Percentiles rank a stretch among this genome's conserved stretches.
Evolutionary conservation across 768 basidiomycete genomes (phyloP).

Genomic region (Kwoniella europaea): DNA sequence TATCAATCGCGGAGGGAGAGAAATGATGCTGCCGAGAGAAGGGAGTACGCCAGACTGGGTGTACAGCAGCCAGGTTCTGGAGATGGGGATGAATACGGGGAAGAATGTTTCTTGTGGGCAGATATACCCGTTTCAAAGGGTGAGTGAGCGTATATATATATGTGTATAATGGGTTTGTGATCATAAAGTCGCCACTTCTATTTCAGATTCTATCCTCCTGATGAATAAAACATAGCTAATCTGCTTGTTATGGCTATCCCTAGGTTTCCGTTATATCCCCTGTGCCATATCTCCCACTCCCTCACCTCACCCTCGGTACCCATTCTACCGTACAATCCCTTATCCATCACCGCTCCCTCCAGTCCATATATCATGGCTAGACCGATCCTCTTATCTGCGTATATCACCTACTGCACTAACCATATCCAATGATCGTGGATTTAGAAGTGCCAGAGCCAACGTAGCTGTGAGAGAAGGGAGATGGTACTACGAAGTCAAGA

Average conservation of each 20-base stretch:
- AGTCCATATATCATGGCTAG: constrained; percentile 54
- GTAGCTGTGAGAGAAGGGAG: constrained; percentile 84
- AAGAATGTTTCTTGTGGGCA: constrained; percentile 54
- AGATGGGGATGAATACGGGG: constrained; percentile 43
- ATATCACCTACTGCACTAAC: constrained; percentile 47
- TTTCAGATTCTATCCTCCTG: background rate
- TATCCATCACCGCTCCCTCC: constrained; percentile 33
- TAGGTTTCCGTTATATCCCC: constrained; percentile 53
- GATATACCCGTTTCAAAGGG: constrained; percentile 53
- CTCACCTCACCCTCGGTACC: constrained; percentile 39
- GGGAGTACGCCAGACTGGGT: constrained; percentile 34
- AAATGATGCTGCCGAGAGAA: constrained; percentile 20
- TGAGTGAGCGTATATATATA: constrained; percentile 19
- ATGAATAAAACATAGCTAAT: constrained; percentile 1
- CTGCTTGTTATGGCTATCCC: background rate
- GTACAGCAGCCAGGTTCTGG: constrained; percentile 35
- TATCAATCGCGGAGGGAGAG: constrained; percentile 7
- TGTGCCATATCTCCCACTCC: constrained; percentile 48
- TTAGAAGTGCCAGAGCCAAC: constrained; percentile 86
- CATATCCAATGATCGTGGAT: constrained; percentile 78
- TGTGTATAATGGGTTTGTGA: too few relatives aligned
- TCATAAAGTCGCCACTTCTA: too few relatives aligned
- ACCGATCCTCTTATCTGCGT: constrained; percentile 53
- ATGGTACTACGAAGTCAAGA: constrained; percentile 92
- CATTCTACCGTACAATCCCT: constrained; percentile 54